phyloP scores from a whole-genome alignment of 78 protist genomes.

The Dictyostelium firmibasis region DNA sequence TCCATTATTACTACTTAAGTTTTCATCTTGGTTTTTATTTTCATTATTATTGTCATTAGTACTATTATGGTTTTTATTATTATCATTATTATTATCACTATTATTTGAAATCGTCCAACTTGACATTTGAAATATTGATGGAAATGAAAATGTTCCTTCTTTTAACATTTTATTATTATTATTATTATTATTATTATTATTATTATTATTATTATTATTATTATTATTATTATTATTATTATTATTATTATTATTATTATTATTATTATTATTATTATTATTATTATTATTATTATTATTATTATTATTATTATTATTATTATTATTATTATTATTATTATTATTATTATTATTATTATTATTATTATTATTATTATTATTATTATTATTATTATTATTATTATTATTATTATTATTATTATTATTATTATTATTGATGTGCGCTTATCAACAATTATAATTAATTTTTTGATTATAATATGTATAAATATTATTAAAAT shows the following conservation, averaged over 20 bases:
- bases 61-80: neutral
- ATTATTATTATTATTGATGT: neutral
- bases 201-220: neutral
- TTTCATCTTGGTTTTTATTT: neutral
- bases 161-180: neutral
- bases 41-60: no score
- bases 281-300: no score
- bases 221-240: neutral
- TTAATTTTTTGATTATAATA: no score
- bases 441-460: neutral
- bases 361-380: no score
- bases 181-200: neutral
- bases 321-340: no score
- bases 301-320: no score
- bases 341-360: no score
- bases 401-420: no score
- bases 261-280: no score
- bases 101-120: neutral
- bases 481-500: neutral
- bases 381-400: no score
- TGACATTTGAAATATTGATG: constrained; percentile 39
- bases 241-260: no score
- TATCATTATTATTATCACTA: neutral
- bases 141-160: constrained; percentile 20
- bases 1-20: neutral